phyloP scores from a whole-genome alignment of 768 basidiomycete species.

The Lentinula raphanica region DNA sequence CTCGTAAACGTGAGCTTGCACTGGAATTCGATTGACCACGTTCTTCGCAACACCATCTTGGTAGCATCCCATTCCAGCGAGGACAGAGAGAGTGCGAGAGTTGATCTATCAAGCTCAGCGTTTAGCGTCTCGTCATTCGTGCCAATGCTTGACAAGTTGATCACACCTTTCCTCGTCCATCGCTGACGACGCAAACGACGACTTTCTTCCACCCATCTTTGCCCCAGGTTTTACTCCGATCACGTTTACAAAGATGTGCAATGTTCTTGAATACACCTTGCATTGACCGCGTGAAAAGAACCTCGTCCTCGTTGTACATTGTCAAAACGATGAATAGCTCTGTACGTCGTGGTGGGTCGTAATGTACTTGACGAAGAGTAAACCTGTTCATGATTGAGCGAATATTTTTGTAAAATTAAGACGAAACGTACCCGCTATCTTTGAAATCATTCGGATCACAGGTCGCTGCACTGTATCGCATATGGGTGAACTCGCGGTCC shows the following conservation, averaged over 20 bases:
- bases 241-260: conserved; percentile 80
- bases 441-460: conserved; percentile 95
- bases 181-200: conserved; percentile 87
- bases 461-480: conserved; percentile 94
- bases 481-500: conserved; percentile 90
- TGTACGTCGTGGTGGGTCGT: conserved; percentile 85
- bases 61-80: conserved; percentile 92
- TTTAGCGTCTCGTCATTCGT: neutral
- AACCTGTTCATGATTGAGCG: conserved; percentile 37
- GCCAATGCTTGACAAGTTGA: neutral
- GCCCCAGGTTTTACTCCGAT: conserved; percentile 91
- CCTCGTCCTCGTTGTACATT: conserved; percentile 95
- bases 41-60: conserved; percentile 93
- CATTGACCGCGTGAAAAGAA: conserved; percentile 89
- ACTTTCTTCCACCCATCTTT: conserved; percentile 95
- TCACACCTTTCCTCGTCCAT: conserved; percentile 62
- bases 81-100: conserved; percentile 72
- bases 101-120: conserved; percentile 50
- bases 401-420: neutral
- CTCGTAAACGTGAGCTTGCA: conserved; percentile 88
- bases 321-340: conserved; percentile 98
- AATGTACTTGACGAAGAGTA: conserved; percentile 84
- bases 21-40: conserved; percentile 75
- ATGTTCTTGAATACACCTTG: conserved; percentile 95
- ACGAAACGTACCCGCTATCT: conserved; percentile 37